phyloP scores from a whole-genome alignment of 2,329 filamentous ascomycete species.

The Penicillium fuscoglaucum region DNA sequence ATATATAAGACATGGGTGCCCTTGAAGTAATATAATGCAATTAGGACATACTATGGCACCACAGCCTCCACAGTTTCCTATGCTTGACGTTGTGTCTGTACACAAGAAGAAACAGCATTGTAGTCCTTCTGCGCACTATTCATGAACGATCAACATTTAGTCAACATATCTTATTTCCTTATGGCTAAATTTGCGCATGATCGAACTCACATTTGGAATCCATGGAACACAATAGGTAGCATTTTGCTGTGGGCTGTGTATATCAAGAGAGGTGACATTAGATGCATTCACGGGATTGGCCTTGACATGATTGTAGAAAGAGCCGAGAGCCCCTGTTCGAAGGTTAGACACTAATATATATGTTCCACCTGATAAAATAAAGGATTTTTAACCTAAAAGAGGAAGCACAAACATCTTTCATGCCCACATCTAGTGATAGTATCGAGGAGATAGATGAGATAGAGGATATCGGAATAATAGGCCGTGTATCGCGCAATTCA shows the following conservation, averaged over 20 bases:
- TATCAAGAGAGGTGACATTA: slow-evolving; percentile 3
- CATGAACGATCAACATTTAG: too few relatives aligned
- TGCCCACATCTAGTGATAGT: neutral
- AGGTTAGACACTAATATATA: neutral
- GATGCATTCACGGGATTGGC: neutral
- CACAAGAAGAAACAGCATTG: slow-evolving; percentile 6
- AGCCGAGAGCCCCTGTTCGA: neutral
- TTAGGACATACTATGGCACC: neutral
- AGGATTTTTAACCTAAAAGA: neutral
- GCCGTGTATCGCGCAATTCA: neutral
- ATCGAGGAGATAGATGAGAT: neutral
- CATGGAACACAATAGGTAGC: neutral
- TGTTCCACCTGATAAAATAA: too few relatives aligned
- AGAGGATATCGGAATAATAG: neutral
- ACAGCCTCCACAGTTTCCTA: slow-evolving; percentile 1
- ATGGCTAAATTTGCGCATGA: neutral
- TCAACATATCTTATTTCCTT: neutral
- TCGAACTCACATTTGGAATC: neutral
- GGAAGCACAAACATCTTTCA: neutral
- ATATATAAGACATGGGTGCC: neutral
- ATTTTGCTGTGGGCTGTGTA: neutral
- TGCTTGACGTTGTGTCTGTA: neutral
- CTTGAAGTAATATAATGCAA: neutral
- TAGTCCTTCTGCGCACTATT: neutral
- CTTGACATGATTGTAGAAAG: neutral